Conservation (phyloP, 164 flowering plant species). For the Warburgia ugandensis region DNA sequence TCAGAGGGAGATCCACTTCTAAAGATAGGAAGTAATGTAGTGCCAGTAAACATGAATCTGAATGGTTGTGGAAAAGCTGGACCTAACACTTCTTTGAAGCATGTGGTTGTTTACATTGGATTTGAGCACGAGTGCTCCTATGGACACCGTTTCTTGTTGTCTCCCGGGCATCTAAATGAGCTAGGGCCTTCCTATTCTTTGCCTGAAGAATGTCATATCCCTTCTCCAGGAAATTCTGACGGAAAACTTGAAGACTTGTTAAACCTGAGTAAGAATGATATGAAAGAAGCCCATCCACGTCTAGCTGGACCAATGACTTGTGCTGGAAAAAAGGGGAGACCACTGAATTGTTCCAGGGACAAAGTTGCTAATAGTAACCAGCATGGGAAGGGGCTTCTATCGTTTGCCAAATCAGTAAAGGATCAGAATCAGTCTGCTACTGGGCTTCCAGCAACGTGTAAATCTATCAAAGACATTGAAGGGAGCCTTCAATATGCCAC, state of each 20-base stretch:
- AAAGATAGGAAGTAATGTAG: conserved; percentile 58
- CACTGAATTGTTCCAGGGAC: conserved; percentile 28
- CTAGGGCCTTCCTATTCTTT: conserved; percentile 39
- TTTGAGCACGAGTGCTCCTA: conserved; percentile 91
- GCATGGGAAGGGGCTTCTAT: conserved; percentile 14
- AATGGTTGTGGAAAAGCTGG: conserved; percentile 29
- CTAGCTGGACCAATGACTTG: conserved; percentile 19
- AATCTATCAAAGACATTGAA: conserved; percentile 26
- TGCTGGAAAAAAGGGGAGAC: conserved; percentile 27
- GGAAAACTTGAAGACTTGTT: conserved; percentile 17
- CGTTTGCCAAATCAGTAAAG: conserved; percentile 19
- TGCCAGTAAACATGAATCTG: conserved; percentile 38
- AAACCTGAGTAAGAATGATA: conserved; percentile 29
- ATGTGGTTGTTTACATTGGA: conserved; percentile 58
- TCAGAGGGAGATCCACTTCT: conserved; percentile 34
- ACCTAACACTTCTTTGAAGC: conserved; percentile 27
- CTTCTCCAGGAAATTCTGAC: conserved; percentile 25
- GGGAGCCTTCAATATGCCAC: conserved; percentile 25
- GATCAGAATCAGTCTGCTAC: conserved; percentile 23
- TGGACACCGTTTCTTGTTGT: conserved; percentile 83
- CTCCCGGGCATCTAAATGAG: conserved; percentile 53
- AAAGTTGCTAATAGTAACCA: conserved; percentile 19
- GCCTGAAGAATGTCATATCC: conserved; percentile 33
- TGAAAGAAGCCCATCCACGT: conserved; percentile 27
- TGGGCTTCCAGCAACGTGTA: conserved; percentile 10